Evolutionary conservation across 2,329 filamentous ascomycete species (phyloP).

Genomic region (Metarhizium sp.): DNA sequence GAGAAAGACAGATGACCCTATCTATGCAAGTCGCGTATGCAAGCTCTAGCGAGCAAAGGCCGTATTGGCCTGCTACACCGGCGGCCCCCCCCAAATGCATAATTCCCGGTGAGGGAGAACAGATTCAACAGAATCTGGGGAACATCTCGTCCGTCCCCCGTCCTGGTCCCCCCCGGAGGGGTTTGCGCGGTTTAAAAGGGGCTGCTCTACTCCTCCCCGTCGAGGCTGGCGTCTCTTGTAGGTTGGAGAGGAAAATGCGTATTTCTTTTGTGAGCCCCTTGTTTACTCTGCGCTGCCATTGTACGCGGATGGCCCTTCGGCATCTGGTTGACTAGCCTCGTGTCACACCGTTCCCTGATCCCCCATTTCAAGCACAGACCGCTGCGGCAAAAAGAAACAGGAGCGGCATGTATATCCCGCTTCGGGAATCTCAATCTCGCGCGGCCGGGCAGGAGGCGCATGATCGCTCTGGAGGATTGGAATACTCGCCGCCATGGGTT

Average conservation of each 20-base stretch:
- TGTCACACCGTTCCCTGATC: background rate
- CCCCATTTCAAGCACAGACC: background rate
- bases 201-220: background rate
- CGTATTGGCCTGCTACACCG: background rate
- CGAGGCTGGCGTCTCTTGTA: background rate
- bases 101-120: background rate
- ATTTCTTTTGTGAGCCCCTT: background rate
- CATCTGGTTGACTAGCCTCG: background rate
- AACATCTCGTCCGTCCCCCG: background rate
- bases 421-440: background rate
- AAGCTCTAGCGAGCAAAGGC: background rate
- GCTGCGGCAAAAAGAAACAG: background rate
- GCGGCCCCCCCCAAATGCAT: no score
- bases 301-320: background rate
- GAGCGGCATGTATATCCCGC: conserved; percentile 23
- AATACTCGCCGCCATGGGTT: background rate
- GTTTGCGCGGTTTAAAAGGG: background rate
- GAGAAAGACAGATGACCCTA: background rate
- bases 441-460: background rate
- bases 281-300: background rate
- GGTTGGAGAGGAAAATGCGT: background rate
- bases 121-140: background rate
- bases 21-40: background rate
- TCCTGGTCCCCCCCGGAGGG: background rate
- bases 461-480: background rate